Conservation (phyloP, 2,329 filamentous ascomycete genomes). For the Microdochium bolleyi region DNA sequence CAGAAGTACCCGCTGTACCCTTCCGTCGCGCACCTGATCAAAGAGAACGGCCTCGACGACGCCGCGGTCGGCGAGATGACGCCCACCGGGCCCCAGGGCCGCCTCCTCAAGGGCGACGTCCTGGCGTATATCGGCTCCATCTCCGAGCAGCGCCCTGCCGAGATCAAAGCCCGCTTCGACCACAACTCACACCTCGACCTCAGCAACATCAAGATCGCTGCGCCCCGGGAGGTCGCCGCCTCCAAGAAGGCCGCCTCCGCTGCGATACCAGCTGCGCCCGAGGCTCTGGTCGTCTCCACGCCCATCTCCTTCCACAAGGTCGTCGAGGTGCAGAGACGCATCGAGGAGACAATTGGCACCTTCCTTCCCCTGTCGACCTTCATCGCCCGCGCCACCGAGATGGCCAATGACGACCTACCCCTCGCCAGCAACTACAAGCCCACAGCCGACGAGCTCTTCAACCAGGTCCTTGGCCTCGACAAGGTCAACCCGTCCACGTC, state of each 20-base stretch:
- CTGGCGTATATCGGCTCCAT: conserved; percentile 82
- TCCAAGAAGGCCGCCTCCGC: conserved; percentile 24
- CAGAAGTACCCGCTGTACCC: conserved; percentile 70
- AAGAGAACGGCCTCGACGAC: conserved; percentile 67
- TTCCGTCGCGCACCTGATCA: conserved; percentile 75
- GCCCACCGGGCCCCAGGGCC: conserved; percentile 78
- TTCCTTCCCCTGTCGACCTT: conserved; percentile 81
- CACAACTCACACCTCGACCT: conserved; percentile 82
- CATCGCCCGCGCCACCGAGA: conserved; percentile 72
- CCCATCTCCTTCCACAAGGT: conserved; percentile 75
- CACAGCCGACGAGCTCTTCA: conserved; percentile 76
- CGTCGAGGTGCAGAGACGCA: conserved; percentile 70
- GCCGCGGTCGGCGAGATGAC: conserved; percentile 74
- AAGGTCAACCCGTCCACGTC: conserved; percentile 40
- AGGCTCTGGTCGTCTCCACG: conserved; percentile 55
- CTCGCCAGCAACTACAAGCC: conserved; percentile 54
- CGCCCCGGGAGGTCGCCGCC: conserved; percentile 34
- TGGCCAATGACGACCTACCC: conserved; percentile 84
- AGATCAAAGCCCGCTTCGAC: conserved; percentile 62
- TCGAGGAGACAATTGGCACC: conserved; percentile 70
- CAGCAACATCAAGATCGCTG: conserved; percentile 83
- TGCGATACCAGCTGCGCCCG: conserved; percentile 31
- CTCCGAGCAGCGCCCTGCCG: conserved; percentile 60
- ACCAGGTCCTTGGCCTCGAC: conserved; percentile 72
- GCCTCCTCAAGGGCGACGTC: conserved; percentile 91